Conservation (phyloP, 495 filamentous ascomycete genomes). For the Parathielavia hyrcaniae region DNA sequence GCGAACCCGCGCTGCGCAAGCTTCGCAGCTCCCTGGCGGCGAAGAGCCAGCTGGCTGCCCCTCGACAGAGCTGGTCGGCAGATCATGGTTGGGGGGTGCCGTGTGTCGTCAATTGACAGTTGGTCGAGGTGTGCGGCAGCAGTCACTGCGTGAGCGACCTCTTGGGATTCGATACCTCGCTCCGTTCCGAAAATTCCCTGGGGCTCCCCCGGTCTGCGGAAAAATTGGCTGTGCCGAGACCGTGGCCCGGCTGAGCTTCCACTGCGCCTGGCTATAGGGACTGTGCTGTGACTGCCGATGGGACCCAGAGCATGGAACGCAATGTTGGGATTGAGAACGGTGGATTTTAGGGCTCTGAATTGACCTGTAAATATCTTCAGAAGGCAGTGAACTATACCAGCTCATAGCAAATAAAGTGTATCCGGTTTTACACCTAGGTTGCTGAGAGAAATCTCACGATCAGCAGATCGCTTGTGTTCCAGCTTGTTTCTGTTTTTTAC, state of each 20-base stretch:
- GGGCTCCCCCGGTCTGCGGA: constrained; percentile 26
- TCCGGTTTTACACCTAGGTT: no score
- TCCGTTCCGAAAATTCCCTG: constrained; percentile 38
- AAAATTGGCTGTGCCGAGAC: constrained; percentile 33
- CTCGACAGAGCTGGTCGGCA: constrained; percentile 72
- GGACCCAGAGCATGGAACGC: no score
- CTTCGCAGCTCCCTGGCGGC: constrained; percentile 55
- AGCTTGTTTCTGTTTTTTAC: no score
- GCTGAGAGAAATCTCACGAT: no score
- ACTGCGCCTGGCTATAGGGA: not conserved
- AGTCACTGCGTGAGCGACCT: constrained; percentile 28
- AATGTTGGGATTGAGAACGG: no score
- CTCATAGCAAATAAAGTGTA: no score
- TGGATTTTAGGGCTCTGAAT: no score
- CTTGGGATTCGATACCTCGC: constrained; percentile 15
- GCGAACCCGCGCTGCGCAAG: constrained; percentile 63
- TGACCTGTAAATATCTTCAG: no score
- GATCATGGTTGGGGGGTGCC: constrained; percentile 63
- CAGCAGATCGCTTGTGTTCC: no score
- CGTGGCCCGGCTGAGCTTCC: constrained; percentile 7
- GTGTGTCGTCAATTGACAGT: constrained; percentile 45
- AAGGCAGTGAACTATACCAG: no score
- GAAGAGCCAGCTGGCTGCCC: constrained; percentile 69
- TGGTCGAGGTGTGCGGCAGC: constrained; percentile 31
- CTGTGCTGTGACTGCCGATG: not conserved